Base-by-base conservation (phyloP, 306 rosid genomes). In the Vachellia collinsii region DNA sequence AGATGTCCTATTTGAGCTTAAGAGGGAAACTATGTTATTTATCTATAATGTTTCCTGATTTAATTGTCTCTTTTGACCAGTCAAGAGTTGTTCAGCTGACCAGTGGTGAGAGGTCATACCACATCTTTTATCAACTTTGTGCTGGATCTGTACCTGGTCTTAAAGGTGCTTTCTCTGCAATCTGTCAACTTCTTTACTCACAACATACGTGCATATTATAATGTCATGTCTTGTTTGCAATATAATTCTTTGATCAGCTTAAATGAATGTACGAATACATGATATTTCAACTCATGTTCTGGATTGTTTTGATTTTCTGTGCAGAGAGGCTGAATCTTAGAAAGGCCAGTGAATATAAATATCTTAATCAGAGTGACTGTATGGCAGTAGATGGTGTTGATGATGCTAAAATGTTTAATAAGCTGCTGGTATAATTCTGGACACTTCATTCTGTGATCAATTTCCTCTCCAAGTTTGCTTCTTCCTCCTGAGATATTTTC, bases 101-200 rank as follows among this genome's bases (percentile, higher is more conserved):
- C 79, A 77, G 64, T 83, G 90, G 94, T 51, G 98, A 93, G 86
- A 86, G 99, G 87, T 90, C 98, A 19, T 96, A 82, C 87, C 93
- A 96, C 81, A 78, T 96, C 86, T 92, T 96, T 80, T 96, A 96
- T 83, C 99, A 96, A 89, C 97, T 96, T 74, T 96, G 99, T 86
- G 93, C 98, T 84, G 98, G 98, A 51, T 91, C 97, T 61, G 78
- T 98, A 63, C 59, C 90, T 75, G 54, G 14, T 61, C 94, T 93
- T 74, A 93, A 87, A 96, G 79, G 50, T 62, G 54, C 54, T 23
- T 79, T 53, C 65, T 73, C 48, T 5, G 61, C 39, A 70, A 69
- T 86, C 65, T 64, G 41, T 74, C 29, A 72, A 73, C 65, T 56
- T 54, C 23, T 79, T 76, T 79, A 63, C 37, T 68, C 54, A 38